Conservation (phyloP, 176 grass and related monocot species). For the Coix lacrymajobi region DNA sequence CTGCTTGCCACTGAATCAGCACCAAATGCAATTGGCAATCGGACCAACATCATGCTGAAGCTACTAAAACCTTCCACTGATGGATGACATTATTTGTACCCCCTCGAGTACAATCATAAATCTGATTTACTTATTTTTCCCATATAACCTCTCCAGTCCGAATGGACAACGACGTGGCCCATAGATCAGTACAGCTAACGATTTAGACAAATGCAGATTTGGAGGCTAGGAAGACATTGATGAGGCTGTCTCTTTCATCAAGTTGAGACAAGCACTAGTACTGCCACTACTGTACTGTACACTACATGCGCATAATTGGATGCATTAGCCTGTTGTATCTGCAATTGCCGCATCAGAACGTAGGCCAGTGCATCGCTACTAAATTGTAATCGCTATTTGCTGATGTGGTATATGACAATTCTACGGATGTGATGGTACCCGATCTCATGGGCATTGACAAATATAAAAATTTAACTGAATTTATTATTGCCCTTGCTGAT, state of each 20-base stretch:
- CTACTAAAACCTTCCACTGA: constrained; percentile 10
- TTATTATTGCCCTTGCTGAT: too few relatives aligned
- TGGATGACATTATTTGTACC: neutral
- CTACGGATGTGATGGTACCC: neutral
- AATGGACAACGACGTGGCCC: constrained; percentile 2
- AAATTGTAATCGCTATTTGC: too few relatives aligned
- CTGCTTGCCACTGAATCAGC: neutral
- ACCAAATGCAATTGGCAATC: neutral
- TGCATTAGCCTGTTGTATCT: constrained; percentile 10
- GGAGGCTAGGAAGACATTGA: constrained; percentile 17
- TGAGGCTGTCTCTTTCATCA: constrained; percentile 30
- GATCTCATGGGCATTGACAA: neutral
- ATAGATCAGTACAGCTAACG: constrained; percentile 16
- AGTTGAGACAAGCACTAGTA: constrained; percentile 35
- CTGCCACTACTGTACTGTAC: neutral
- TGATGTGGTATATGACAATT: constrained; percentile 17
- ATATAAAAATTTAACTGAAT: neutral
- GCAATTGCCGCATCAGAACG: neutral
- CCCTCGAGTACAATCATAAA: constrained; percentile 7
- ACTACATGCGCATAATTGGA: constrained; percentile 12
- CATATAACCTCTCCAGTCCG: neutral
- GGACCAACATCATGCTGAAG: neutral
- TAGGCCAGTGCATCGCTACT: neutral
- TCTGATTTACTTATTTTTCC: neutral
- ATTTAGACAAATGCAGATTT: constrained; percentile 28